phyloP scores from a whole-genome alignment of 331 rosid species.

The Acacia concinna region DNA sequence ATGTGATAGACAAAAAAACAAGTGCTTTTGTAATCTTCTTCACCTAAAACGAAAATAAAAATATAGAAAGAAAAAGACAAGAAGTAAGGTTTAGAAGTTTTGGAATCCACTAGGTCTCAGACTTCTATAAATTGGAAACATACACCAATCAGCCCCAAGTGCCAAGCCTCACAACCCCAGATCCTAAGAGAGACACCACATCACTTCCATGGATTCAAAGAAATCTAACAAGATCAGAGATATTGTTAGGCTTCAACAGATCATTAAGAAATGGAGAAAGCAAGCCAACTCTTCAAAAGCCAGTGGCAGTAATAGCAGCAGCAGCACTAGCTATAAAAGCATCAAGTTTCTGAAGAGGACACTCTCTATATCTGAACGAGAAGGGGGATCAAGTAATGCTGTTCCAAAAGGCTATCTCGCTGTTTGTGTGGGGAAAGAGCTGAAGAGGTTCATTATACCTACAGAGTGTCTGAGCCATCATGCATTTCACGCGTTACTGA shows the following conservation, averaged over 20 bases:
- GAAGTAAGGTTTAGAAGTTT: neutral
- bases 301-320: constrained; percentile 4
- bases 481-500: constrained; percentile 59
- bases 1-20: constrained; percentile 27
- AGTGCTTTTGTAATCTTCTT: constrained; percentile 7
- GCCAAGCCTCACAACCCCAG: neutral
- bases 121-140: constrained; percentile 56
- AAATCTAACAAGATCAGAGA: constrained; percentile 90
- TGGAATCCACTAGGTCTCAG: neutral
- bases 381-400: constrained; percentile 37
- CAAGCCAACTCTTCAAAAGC: constrained; percentile 63
- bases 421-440: constrained; percentile 79
- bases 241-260: constrained; percentile 92
- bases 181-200: neutral
- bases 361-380: constrained; percentile 59
- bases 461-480: constrained; percentile 61
- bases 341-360: constrained; percentile 78
- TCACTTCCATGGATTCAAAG: constrained; percentile 61
- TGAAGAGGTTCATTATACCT: constrained; percentile 74
- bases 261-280: constrained; percentile 92
- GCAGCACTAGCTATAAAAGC: constrained; percentile 43
- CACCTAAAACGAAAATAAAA: neutral
- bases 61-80: neutral
- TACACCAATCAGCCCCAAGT: constrained; percentile 11
- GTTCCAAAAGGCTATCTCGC: constrained; percentile 87